Conservation (phyloP, 1,284 basidiomycete genomes). For the Microbotryum lychnidis-dioicae region DNA sequence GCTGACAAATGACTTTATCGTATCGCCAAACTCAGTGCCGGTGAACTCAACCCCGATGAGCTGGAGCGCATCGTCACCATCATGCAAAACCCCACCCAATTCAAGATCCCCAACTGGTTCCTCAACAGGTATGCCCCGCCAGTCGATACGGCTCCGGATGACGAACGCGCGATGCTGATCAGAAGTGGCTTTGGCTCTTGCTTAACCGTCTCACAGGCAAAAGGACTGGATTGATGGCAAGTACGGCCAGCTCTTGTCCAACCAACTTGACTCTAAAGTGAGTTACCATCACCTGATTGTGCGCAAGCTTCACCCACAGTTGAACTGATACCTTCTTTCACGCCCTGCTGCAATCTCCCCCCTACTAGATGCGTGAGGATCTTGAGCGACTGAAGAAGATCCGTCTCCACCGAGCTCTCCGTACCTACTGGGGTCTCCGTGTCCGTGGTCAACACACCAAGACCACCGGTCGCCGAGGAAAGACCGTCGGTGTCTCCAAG, state of each 20-base stretch:
- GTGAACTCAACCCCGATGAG: conserved; percentile 92
- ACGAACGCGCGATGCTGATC: no score
- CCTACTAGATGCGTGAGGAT: conserved; percentile 65
- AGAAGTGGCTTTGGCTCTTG: no score
- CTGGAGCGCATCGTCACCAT: conserved; percentile 98
- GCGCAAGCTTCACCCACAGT: not conserved
- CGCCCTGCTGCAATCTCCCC: not conserved
- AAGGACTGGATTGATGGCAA: conserved; percentile 97
- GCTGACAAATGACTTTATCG: not conserved
- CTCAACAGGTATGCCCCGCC: conserved; percentile 73
- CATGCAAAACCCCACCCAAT: conserved; percentile 98
- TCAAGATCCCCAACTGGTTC: conserved; percentile 99
- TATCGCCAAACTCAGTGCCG: conserved; percentile 53
- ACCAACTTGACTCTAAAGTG: conserved; percentile 95
- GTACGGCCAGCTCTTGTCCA: conserved; percentile 87
- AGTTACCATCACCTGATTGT: not conserved
- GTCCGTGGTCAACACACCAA: conserved; percentile 94
- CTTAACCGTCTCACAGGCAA: no score
- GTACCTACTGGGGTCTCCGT: conserved; percentile 52
- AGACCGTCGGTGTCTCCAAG: conserved; percentile 88
- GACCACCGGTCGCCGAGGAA: conserved; percentile 69
- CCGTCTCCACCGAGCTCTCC: conserved; percentile 92
- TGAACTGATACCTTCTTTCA: not conserved
- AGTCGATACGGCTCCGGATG: no score
- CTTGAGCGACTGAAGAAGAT: conserved; percentile 99